Conservation (phyloP, 1,139 yeast genomes). For the Hansenula sp. region DNA sequence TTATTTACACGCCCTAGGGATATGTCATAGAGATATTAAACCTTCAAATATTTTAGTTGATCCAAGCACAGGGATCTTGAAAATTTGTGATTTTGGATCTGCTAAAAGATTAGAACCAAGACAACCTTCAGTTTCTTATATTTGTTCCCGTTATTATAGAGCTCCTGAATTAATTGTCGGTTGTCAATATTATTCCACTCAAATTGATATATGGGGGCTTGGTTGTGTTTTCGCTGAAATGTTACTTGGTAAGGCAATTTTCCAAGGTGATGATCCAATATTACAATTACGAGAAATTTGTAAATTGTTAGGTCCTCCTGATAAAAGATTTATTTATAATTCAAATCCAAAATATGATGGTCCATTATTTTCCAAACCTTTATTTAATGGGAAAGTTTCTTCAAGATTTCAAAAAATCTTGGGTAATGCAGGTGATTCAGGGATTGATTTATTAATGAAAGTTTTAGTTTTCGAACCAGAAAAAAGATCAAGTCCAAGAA, state of each 20-base stretch:
- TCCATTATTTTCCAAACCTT: constrained; percentile 64
- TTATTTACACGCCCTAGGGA: constrained; percentile 73
- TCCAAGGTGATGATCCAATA: constrained; percentile 76
- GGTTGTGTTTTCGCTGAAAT: constrained; percentile 86
- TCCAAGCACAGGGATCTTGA: constrained; percentile 59
- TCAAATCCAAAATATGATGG: constrained; percentile 75
- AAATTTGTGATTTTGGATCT: constrained; percentile 80
- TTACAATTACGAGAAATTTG: constrained; percentile 75
- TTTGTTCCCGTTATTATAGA: constrained; percentile 76
- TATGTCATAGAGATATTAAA: constrained; percentile 78
- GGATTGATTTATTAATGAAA: constrained; percentile 64
- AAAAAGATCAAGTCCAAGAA: constrained; percentile 58
- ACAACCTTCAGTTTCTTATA: constrained; percentile 74
- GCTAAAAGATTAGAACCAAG: constrained; percentile 72
- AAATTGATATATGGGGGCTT: constrained; percentile 81
- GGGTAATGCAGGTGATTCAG: constrained; percentile 65
- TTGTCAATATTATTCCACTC: constrained; percentile 69
- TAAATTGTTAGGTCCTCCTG: constrained; percentile 72
- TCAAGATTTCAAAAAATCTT: constrained; percentile 67
- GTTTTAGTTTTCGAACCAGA: constrained; percentile 75
- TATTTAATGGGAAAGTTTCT: constrained; percentile 56
- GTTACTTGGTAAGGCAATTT: constrained; percentile 77
- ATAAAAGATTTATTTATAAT: constrained; percentile 64
- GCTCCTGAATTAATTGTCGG: constrained; percentile 84
- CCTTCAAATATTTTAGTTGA: constrained; percentile 77